Evolutionary conservation across 441 rosid species (phyloP).

Genomic region (Gossypium schwendimanii): DNA sequence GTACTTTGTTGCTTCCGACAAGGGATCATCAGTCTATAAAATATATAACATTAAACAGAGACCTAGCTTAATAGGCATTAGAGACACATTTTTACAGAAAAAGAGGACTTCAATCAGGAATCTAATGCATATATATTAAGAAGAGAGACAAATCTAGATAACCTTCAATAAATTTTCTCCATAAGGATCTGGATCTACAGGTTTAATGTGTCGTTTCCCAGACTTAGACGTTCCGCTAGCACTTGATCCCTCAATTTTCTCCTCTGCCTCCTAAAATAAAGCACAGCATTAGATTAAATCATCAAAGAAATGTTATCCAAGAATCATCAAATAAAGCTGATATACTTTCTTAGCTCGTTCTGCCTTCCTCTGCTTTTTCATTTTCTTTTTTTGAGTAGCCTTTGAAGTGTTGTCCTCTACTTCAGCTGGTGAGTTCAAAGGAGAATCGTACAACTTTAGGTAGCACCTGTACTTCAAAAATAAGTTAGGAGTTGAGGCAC

Average conservation of each 20-base stretch:
- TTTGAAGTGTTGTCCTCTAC: slow-evolving; percentile 76
- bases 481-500: not conserved
- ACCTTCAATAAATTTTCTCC: slow-evolving; percentile 97
- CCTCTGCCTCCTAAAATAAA: slow-evolving; percentile 77
- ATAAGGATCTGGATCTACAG: slow-evolving; percentile 92
- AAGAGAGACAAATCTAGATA: slow-evolving; percentile 5
- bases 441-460: slow-evolving; percentile 76
- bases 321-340: slow-evolving; percentile 17
- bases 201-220: slow-evolving; percentile 83
- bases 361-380: slow-evolving; percentile 86
- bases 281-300: slow-evolving; percentile 17
- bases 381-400: slow-evolving; percentile 89
- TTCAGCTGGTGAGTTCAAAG: slow-evolving; percentile 59
- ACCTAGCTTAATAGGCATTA: slow-evolving; percentile 13
- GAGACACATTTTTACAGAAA: not conserved
- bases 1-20: slow-evolving; percentile 87
- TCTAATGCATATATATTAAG: slow-evolving; percentile 5
- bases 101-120: slow-evolving; percentile 8
- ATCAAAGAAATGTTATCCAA: slow-evolving; percentile 7
- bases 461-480: slow-evolving; percentile 66
- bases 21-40: slow-evolving; percentile 78
- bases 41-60: slow-evolving; percentile 11
- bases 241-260: slow-evolving; percentile 74
- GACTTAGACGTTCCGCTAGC: slow-evolving; percentile 64
- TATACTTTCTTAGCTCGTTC: slow-evolving; percentile 95